Base-by-base conservation (phyloP, 345 rosid species). In the Gossypium ekmanianum region DNA sequence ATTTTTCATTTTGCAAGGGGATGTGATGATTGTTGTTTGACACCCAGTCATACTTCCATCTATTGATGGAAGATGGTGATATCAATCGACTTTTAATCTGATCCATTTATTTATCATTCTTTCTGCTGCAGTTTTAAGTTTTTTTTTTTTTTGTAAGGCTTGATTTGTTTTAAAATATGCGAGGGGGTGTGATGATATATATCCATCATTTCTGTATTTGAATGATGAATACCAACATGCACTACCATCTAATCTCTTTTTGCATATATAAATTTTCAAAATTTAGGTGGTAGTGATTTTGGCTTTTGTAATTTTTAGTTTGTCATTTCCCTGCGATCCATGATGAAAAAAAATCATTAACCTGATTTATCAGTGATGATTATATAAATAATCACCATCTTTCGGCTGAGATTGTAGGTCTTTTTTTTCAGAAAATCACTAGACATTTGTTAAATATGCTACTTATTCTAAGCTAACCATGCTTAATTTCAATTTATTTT, bases 221-320 rank as follows among this genome's bases (percentile, higher is more conserved):
- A 71, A 76, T 93, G 94, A 87, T 83, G 94, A 93, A 81, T 63
- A 9, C 11, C 16, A 79, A 88, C 98, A 91, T 91, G 98, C 98
- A 90, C 89, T 87, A 90, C 98, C 97, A 91, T 91, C 98, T 91
- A 92, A 93, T 86, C 93, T 90, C 84, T 74, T 55, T 81, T 27
- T 73, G 83, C 81, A 57, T 34, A 4, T 11, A 34, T 34, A 34
- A 34, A 34, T 0, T 57, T 9, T 57, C 26, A 11, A 12, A 17
- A 5, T 1, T 10, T 0, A 12, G 65, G 3, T 54, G n/a, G n/a
- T n/a, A n/a, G n/a, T 1, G 1, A 4, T 58, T 77, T 5, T 27
- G 44, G 11, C 26, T 72, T 59, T 59, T 7, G 8, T 3, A 24
- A 34, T 26, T 27, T 10, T 61, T 26, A 13, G 18, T 29, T 7